Conservation (phyloP, 768 basidiomycete species). For the Mrakia blollopis region DNA sequence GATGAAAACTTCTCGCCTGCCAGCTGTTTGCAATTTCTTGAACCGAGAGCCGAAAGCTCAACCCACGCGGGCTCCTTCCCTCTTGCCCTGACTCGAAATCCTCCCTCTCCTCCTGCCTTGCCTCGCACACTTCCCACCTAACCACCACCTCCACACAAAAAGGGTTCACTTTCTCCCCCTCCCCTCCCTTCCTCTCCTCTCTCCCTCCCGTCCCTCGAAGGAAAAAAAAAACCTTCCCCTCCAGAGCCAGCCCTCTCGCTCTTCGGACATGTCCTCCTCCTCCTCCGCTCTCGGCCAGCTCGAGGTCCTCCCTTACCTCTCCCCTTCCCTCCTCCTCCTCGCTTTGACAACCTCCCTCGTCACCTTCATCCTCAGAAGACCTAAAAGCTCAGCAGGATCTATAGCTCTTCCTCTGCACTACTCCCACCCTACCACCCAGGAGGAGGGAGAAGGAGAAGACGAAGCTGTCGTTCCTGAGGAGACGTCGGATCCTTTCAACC, state of each 20-base stretch:
- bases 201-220: no score
- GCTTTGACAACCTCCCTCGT: slow-evolving; percentile 4
- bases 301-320: not conserved
- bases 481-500: slow-evolving; percentile 24
- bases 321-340: slow-evolving; percentile 12
- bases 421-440: not conserved
- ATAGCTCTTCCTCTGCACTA: slow-evolving; percentile 8
- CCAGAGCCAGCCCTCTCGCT: not conserved
- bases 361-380: not conserved
- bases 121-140: not conserved
- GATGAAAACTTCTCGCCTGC: no score
- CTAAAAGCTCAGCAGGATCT: not conserved
- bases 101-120: not conserved
- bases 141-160: not conserved
- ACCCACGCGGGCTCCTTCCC: not conserved
- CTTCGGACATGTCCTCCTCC: not conserved
- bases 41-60: not conserved
- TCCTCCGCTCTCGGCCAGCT: not conserved
- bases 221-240: no score
- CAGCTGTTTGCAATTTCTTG: not conserved
- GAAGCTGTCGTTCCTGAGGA: not conserved
- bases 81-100: not conserved
- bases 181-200: no score
- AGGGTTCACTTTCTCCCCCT: not conserved
- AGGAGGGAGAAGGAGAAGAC: not conserved